These are phyloP conservation scores for Pichia ethanolica DNA, from an alignment of 805 yeast genomes.

Conservation along the genomic window DNA sequence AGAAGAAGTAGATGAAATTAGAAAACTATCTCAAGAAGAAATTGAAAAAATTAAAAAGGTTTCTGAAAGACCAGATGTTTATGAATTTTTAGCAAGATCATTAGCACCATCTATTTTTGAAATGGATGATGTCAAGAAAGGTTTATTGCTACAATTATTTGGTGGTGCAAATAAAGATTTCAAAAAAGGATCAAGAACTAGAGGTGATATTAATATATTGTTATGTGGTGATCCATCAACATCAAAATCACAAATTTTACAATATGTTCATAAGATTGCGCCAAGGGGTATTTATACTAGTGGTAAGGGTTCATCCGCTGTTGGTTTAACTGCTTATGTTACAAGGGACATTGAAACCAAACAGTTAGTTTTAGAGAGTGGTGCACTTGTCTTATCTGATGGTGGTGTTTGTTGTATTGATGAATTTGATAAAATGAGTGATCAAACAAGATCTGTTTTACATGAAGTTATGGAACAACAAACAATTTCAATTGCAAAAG, in stretches of 20 bases:
- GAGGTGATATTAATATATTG: constrained; percentile 91
- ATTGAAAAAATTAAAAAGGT: constrained; percentile 53
- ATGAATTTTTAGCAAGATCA: constrained; percentile 80
- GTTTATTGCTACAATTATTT: constrained; percentile 82
- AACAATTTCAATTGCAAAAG: constrained; percentile 95
- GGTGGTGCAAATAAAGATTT: constrained; percentile 93
- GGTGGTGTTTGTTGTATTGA: constrained; percentile 99
- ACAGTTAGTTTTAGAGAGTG: constrained; percentile 89
- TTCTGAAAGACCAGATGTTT: constrained; percentile 67
- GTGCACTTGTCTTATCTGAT: constrained; percentile 93
- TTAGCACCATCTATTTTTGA: constrained; percentile 96
- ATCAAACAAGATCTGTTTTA: constrained; percentile 84
- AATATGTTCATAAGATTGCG: constrained; percentile 93
- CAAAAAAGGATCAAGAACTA: constrained; percentile 82
- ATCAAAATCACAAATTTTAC: constrained; percentile 87
- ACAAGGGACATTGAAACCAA: constrained; percentile 91
- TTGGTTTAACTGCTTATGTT: constrained; percentile 95
- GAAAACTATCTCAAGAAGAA: constrained; percentile 64
- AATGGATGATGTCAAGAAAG: constrained; percentile 94
- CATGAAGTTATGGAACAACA: constrained; percentile 99
- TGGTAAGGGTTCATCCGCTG: constrained; percentile 98
- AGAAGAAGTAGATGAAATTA: constrained; percentile 68
- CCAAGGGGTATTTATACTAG: constrained; percentile 98
- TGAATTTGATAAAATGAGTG: constrained; percentile 97
- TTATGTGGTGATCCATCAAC: constrained; percentile 99